A percentile compares a stretch with the other conserved stretches of the same genome.
Evolutionary conservation across 768 basidiomycete genomes (phyloP).

Genomic region (Boletus reticulatus): DNA sequence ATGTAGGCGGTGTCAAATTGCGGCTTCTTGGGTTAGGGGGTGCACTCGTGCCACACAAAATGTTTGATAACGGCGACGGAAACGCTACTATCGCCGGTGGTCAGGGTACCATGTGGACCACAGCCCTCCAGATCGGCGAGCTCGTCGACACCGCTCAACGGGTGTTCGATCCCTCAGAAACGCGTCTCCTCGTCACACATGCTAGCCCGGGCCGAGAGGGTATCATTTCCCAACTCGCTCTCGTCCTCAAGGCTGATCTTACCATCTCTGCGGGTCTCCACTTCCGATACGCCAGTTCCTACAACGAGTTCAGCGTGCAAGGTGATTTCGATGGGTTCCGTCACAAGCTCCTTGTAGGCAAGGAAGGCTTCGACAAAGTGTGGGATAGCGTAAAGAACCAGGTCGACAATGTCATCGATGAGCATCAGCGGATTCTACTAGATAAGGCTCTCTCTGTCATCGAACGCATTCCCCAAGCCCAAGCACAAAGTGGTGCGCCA

Average conservation of each 20-base stretch:
- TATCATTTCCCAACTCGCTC: slow-evolving; percentile 84
- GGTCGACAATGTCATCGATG: slow-evolving; percentile 90
- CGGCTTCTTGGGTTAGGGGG: slow-evolving; percentile 95
- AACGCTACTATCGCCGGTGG: slow-evolving; percentile 97
- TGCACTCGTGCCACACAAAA: slow-evolving; percentile 91
- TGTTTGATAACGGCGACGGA: slow-evolving; percentile 93
- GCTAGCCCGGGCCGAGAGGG: slow-evolving; percentile 92
- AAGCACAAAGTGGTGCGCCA: slow-evolving; percentile 36
- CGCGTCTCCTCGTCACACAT: slow-evolving; percentile 90
- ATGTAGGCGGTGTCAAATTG: slow-evolving; percentile 91
- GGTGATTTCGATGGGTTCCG: slow-evolving; percentile 86
- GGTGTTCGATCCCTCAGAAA: slow-evolving; percentile 90
- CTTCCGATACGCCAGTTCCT: slow-evolving; percentile 94
- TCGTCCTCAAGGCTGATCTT: slow-evolving; percentile 91
- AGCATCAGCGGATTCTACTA: slow-evolving; percentile 81
- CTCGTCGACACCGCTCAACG: slow-evolving; percentile 96
- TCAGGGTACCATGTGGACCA: slow-evolving; percentile 98
- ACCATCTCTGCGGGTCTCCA: slow-evolving; percentile 94
- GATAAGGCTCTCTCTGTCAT: slow-evolving; percentile 88
- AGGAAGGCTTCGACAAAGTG: slow-evolving; percentile 85
- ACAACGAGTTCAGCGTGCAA: slow-evolving; percentile 96
- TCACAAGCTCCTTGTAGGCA: slow-evolving; percentile 72
- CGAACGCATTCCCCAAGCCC: slow-evolving; percentile 68
- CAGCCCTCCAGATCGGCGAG: slow-evolving; percentile 95
- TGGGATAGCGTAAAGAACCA: slow-evolving; percentile 93